These are phyloP conservation scores for Triticum aestivum DNA, from an alignment of 176 grass and related monocot genomes.

Conservation along the genomic window DNA sequence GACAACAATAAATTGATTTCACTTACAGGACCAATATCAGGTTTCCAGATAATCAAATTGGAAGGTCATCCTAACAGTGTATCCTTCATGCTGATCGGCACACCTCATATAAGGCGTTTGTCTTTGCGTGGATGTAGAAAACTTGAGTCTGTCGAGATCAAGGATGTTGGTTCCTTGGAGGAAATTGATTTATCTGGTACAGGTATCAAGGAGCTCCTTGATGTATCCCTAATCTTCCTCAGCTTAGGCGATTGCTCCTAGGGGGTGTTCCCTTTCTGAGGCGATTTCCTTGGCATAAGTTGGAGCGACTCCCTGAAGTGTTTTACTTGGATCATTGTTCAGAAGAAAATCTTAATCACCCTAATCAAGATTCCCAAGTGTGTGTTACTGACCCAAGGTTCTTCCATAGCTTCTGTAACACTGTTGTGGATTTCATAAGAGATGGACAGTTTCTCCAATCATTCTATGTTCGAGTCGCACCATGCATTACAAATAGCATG, in stretches of 20 bases:
- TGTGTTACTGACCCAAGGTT: neutral
- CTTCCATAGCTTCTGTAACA: neutral
- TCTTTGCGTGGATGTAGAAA: neutral
- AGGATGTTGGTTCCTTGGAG: neutral
- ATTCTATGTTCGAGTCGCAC: constrained; percentile 4
- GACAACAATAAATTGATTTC: no score
- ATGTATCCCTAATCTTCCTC: neutral
- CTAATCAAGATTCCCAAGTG: neutral
- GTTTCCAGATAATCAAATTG: no score
- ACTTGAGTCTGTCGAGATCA: neutral
- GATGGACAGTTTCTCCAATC: neutral
- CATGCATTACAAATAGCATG: neutral
- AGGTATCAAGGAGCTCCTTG: constrained; percentile 12
- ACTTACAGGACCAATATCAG: no score
- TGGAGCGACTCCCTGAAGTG: neutral
- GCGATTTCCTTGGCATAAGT: constrained; percentile 24
- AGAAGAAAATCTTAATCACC: neutral
- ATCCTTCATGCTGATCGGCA: no score
- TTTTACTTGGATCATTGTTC: neutral
- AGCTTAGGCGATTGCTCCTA: neutral
- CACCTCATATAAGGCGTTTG: no score
- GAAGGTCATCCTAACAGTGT: no score
- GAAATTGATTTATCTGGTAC: constrained; percentile 6
- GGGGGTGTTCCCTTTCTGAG: neutral
- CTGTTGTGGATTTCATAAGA: rapidly evolving